These are phyloP conservation scores for Porcisia hertigi DNA, from an alignment of 208 protist species.

Conservation along the genomic window DNA sequence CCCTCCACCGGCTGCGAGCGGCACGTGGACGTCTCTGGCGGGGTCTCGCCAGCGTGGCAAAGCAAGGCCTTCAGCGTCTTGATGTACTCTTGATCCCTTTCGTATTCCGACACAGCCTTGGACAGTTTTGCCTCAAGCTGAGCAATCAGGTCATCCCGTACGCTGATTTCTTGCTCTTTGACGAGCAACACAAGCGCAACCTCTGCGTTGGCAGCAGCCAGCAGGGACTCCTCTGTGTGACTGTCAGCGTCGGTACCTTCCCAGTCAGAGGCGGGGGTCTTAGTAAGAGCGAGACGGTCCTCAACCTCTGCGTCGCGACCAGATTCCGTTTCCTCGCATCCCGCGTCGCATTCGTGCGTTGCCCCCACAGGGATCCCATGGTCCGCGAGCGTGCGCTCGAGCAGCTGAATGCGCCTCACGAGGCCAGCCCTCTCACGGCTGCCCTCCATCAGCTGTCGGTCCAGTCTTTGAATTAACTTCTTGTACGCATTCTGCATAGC, in stretches of 20 bases:
- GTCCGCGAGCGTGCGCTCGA: constrained; percentile 30
- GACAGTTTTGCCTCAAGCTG: constrained; percentile 63
- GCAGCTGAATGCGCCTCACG: constrained; percentile 38
- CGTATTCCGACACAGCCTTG: constrained; percentile 39
- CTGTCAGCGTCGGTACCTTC: constrained; percentile 17
- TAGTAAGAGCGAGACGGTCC: background rate
- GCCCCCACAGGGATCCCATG: constrained; percentile 20
- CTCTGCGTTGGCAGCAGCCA: constrained; percentile 23
- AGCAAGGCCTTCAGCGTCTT: constrained; percentile 45
- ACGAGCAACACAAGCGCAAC: constrained; percentile 48
- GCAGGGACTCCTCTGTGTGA: constrained; percentile 21
- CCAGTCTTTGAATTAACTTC: constrained; percentile 60
- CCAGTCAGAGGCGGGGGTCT: background rate
- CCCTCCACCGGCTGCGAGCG: constrained; percentile 51
- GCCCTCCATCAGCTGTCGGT: constrained; percentile 58
- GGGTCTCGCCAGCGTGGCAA: constrained; percentile 17
- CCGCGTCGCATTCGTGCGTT: background rate
- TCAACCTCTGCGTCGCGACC: background rate
- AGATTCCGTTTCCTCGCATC: background rate
- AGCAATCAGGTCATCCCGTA: constrained; percentile 55
- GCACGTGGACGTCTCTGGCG: constrained; percentile 25
- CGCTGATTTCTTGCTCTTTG: constrained; percentile 70
- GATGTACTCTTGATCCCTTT: constrained; percentile 47
- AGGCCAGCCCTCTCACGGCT: constrained; percentile 40
- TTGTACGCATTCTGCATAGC: constrained; percentile 49